A percentile compares a stretch with the other conserved stretches of the same genome.
phyloP scores from a whole-genome alignment of 129 eudicot genomes.

The Centrapalus pauciflorus region DNA sequence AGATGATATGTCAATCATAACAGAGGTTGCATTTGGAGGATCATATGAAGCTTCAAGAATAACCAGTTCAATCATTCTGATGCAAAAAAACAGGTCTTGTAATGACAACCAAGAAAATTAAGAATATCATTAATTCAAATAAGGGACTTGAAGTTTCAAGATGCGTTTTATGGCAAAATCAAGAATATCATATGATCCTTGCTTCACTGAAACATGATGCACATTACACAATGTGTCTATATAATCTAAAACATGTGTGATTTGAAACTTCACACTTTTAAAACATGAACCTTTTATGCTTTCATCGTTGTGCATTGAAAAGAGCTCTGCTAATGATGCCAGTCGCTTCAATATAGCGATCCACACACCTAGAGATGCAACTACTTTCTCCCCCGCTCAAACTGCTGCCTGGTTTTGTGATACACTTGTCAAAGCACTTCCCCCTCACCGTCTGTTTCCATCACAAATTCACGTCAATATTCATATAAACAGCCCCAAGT shows the following conservation, averaged over 20 bases:
- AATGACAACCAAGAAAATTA: slow-evolving; percentile 1
- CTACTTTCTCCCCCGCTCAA: slow-evolving; percentile 86
- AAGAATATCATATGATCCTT: slow-evolving; percentile 8
- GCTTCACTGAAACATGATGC: slow-evolving; percentile 12
- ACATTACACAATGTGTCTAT: slow-evolving; percentile 7
- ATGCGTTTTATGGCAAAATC: not conserved
- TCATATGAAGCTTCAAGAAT: not conserved
- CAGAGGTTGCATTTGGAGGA: too few species aligned
- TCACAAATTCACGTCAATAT: slow-evolving; percentile 1
- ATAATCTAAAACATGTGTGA: slow-evolving; percentile 10
- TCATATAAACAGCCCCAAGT: not conserved
- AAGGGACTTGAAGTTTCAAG: not conserved
- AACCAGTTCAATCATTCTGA: not conserved
- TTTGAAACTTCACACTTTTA: not conserved
- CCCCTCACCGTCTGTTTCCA: slow-evolving; percentile 75
- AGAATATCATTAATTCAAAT: slow-evolving; percentile 2
- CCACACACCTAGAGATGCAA: slow-evolving; percentile 78
- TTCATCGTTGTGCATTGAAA: slow-evolving; percentile 32
- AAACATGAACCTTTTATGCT: not conserved
- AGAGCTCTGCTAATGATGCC: slow-evolving; percentile 59
- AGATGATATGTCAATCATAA: not conserved
- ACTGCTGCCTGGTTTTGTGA: slow-evolving; percentile 86
- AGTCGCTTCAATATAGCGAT: slow-evolving; percentile 76
- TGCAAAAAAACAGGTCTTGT: not conserved
- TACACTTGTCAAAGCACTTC: slow-evolving; percentile 95